phyloP scores from a whole-genome alignment of 768 basidiomycete genomes.

The Russula brevipes region DNA sequence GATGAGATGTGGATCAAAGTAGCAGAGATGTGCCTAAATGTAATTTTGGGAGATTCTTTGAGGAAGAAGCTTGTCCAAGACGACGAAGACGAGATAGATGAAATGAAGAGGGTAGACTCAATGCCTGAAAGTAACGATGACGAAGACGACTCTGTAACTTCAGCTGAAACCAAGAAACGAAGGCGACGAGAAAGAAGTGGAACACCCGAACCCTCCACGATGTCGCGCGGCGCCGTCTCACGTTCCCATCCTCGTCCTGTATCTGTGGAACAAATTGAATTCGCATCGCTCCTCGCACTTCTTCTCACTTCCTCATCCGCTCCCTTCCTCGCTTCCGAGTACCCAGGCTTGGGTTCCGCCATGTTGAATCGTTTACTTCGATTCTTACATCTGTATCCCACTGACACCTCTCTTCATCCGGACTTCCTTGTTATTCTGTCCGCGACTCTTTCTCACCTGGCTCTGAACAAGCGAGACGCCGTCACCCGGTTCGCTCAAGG shows the following conservation, averaged over 20 bases:
- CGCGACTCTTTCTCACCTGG: conserved; percentile 64
- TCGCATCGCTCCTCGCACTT: conserved; percentile 56
- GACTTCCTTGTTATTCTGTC: conserved; percentile 68
- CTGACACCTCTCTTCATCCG: conserved; percentile 74
- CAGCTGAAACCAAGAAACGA: conserved; percentile 36
- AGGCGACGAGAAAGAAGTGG: conserved; percentile 21
- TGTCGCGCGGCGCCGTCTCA: conserved; percentile 4
- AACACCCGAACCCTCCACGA: conserved; percentile 10
- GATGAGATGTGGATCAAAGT: conserved; percentile 60
- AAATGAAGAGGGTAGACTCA: conserved; percentile 30
- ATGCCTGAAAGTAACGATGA: conserved; percentile 34
- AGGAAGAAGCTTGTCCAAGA: conserved; percentile 35
- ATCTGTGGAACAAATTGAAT: conserved; percentile 63
- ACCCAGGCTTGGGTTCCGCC: conserved; percentile 40
- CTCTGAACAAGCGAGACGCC: conserved; percentile 62
- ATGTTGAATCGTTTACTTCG: conserved; percentile 56
- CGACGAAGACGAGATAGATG: conserved; percentile 29
- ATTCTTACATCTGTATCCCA: conserved; percentile 61
- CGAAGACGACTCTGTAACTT: conserved; percentile 28
- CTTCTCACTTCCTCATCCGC: conserved; percentile 54
- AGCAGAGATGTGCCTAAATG: conserved; percentile 70
- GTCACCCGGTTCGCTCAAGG: conserved; percentile 55
- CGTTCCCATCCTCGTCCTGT: conserved; percentile 31
- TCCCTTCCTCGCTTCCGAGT: conserved; percentile 47
- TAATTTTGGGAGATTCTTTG: conserved; percentile 58